A percentile compares a stretch with the other conserved stretches of the same genome.
phyloP scores from a whole-genome alignment of 176 grass and related monocot genomes.

The Neostapfia colusana region DNA sequence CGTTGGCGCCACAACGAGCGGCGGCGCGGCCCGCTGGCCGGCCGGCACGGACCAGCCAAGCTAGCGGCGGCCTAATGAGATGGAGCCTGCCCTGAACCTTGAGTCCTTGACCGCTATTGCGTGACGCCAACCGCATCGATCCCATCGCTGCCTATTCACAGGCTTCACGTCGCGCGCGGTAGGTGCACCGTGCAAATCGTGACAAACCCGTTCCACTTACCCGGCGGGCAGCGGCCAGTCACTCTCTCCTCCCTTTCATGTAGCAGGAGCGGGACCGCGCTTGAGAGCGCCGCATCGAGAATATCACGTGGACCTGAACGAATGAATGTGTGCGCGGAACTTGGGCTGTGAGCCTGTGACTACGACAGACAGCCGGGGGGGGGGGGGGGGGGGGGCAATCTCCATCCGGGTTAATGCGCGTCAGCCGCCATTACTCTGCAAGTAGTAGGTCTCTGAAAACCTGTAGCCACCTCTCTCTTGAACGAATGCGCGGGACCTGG shows the following conservation, averaged over 20 bases:
- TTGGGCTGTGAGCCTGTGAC: neutral
- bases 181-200: neutral
- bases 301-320: constrained; percentile 1
- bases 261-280: constrained; percentile 7
- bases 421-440: neutral
- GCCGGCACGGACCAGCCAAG: too few species aligned
- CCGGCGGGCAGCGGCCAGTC: neutral
- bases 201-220: constrained; percentile 3
- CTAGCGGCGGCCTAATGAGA: neutral
- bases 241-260: neutral
- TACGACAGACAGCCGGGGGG: neutral
- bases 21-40: too few species aligned
- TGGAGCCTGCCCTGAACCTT: neutral
- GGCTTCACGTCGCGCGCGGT: too few species aligned
- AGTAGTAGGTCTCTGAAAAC: neutral
- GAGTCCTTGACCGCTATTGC: neutral
- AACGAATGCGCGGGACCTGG: too few species aligned
- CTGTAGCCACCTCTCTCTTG: neutral
- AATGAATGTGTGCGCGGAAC: neutral
- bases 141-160: too few species aligned
- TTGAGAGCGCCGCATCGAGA: neutral
- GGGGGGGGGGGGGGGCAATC: too few species aligned
- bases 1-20: too few species aligned
- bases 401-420: neutral
- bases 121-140: neutral